Conservation (phyloP, 371 early-diverging fungal genomes). For the Polyrhizophydium stewartii region DNA sequence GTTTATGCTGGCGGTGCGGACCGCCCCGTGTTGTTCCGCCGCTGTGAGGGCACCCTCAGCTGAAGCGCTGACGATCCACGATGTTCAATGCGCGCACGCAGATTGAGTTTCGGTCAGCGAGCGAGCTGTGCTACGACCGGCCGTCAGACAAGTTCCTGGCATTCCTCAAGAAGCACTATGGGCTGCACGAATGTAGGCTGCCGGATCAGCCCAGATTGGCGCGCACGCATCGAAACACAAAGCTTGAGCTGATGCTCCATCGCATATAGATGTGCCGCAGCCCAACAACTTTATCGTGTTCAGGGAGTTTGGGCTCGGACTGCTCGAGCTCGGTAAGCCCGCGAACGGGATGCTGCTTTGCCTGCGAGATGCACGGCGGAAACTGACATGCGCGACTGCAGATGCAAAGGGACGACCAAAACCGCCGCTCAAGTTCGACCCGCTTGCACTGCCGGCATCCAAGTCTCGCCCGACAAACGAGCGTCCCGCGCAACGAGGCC, state of each 20-base stretch:
- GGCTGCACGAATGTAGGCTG: slow-evolving; percentile 21
- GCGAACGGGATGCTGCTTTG: background rate
- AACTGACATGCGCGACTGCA: background rate
- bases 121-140: slow-evolving; percentile 36
- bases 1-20: slow-evolving; percentile 33
- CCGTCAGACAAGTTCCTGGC: slow-evolving; percentile 32
- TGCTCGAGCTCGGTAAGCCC: slow-evolving; percentile 16
- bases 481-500: background rate
- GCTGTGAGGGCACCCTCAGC: too few species aligned
- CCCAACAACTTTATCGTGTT: slow-evolving; percentile 38
- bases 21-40: too few species aligned
- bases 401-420: background rate
- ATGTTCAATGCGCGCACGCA: background rate
- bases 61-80: too few species aligned
- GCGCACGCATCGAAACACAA: background rate
- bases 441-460: too few species aligned
- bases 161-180: slow-evolving; percentile 35
- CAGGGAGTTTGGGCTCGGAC: slow-evolving; percentile 23
- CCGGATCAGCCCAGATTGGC: background rate
- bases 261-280: slow-evolving; percentile 16
- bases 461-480: too few species aligned
- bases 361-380: background rate
- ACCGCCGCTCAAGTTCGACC: background rate
- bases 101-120: slow-evolving; percentile 25
- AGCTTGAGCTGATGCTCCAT: background rate